Base-by-base conservation (phyloP, 257 asterid genomes). In the Solanum sejunctum region DNA sequence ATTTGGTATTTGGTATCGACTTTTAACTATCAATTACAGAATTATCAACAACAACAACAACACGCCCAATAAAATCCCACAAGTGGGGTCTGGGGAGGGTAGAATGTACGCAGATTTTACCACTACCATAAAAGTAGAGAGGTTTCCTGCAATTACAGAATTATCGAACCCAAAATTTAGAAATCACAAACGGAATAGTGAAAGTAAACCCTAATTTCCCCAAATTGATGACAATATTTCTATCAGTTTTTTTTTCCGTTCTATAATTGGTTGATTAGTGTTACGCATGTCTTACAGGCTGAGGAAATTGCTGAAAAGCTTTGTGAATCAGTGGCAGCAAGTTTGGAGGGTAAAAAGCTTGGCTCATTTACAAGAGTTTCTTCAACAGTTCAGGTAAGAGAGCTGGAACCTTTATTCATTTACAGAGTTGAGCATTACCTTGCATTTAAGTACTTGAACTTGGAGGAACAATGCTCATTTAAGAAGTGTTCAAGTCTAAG, bases 301-400 rank as follows among this genome's bases (percentile, higher is more conserved):
- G 98, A 97, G 86, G 99, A 97, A 91, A 97, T 97, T 87, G 98
- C 99, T 81, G 98, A 94, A 89, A 95, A 97, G 87, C 97, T 97
- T 55, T 97, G 98, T 90, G 98, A 95, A 86, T 95, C 99, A 11
- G 99, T 97, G 47, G 97, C 98, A 21, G 97, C 95, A 89, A 95
- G 99, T 86, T 94, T 95, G 23, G 98, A 93, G 93, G 99, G 99
- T 23, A 97, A 95, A 90, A 94, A 88, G 82, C 93, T 90, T 43
- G 99, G 93, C 73, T 95, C 98, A 51, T 97, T 97, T 87, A 94
- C 99, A 11, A 93, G 98, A 88, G 87, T 97, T 84, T 97, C 99
- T 83, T 94, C 99, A 13, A 97, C 95, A 10, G 99, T 93, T 84
- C 97, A 92, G 98, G 99, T 95, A 91, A 80, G 47, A 26, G 36